Evolutionary conservation across 2,329 filamentous ascomycete species (phyloP), one percentile per base, ranked within the genome.

Genomic region (Monosporascus sp.): DNA sequence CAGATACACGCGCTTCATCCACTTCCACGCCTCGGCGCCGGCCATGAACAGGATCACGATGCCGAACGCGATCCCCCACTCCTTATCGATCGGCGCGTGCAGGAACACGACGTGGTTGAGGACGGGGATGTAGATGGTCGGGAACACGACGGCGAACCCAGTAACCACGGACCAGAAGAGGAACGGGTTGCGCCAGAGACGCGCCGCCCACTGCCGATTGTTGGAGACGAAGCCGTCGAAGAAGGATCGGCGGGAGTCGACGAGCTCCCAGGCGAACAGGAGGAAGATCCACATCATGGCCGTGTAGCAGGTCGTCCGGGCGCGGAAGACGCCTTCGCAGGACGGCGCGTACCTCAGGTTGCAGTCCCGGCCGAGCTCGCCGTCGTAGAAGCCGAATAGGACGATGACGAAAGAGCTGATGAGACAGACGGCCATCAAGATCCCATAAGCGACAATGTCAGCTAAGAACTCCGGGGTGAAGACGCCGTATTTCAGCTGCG

Each of bases 221-320:
- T 35, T 35, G 31, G 31, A 35, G 11, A 35, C 31, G 31, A 35
- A 14, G 9, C 81, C 80, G 72, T 79, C 84, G 61, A 86, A 85
- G 36, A 87, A 70, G 71, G 89, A 88, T 55, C 79, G 76, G 70
- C 90, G 90, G 59, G 80, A 74, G 74, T 81, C 87, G 14, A 89
- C 73, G 63, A 87, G 84, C 69, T 90, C 85, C 86, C 86, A 89
- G 0, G 87, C 84, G 0, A 86, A 83, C 52, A 89, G 78, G 7
- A 90, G 74, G 5, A 88, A 75, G 47, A 85, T 74, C 72, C 87
- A 89, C 43, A 83, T 87, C 43, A 90, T 67, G 7, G 82, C 85
- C 0, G 86, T 82, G 64, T 88, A 90, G 5, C 83, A 85, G 1
- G 86, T 83, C 0, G 86, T 85, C 11, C 87, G 78, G 0, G 86